These are phyloP conservation scores for Microbotryum saponariae DNA, from an alignment of 1,284 basidiomycete species.

Conservation along the genomic window DNA sequence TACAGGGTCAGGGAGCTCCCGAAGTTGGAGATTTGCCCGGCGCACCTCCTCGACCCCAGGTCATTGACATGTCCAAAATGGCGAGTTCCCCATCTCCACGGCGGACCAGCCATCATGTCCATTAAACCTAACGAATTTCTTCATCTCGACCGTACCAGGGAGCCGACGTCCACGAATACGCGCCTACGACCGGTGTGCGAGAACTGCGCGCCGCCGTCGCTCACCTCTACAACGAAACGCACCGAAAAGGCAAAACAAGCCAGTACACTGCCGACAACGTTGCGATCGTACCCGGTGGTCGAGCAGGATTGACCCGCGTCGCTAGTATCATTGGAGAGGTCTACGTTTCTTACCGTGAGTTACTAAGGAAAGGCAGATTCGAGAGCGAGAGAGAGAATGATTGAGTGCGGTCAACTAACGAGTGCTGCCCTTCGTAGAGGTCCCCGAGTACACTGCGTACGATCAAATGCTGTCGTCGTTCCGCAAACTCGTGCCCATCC, in stretches of 20 bases:
- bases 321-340: constrained; percentile 68
- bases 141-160: constrained; percentile 29
- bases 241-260: constrained; percentile 60
- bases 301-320: constrained; percentile 78
- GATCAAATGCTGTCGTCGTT: constrained; percentile 72
- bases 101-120: constrained; percentile 37
- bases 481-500: constrained; percentile 79
- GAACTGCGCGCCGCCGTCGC: constrained; percentile 63
- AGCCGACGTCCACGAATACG: constrained; percentile 59
- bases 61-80: constrained; percentile 52
- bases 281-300: constrained; percentile 49
- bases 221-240: constrained; percentile 77
- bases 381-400: too few relatives aligned
- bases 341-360: constrained; percentile 45
- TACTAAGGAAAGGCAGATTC: too few relatives aligned
- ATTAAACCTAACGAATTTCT: constrained; percentile 25
- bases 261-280: constrained; percentile 75
- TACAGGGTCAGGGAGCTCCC: constrained; percentile 66
- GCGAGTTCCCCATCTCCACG: constrained; percentile 51
- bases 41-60: constrained; percentile 67
- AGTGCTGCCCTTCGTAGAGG: constrained; percentile 39
- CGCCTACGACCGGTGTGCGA: constrained; percentile 84
- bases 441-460: constrained; percentile 70
- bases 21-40: constrained; percentile 52
- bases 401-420: too few relatives aligned